These are phyloP conservation scores for Candida gorgasii DNA, from an alignment of 805 yeast species.

Conservation along the genomic window DNA sequence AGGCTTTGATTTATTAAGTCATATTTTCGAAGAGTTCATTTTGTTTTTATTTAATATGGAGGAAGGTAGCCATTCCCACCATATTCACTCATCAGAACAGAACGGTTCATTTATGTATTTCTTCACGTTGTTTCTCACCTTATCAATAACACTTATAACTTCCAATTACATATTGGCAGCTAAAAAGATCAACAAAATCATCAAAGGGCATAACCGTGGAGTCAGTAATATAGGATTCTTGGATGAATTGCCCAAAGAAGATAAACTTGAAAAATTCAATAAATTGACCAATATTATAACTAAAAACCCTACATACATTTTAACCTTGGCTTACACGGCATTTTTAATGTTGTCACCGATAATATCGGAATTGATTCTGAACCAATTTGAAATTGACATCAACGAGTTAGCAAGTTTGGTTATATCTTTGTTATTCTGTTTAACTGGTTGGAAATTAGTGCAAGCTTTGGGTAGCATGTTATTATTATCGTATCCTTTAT, in stretches of 20 bases:
- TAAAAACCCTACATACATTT: conserved; percentile 46
- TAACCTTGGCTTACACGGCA: conserved; percentile 44
- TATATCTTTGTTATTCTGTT: conserved; percentile 46
- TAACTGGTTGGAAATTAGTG: conserved; percentile 54
- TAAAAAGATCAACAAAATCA: conserved; percentile 36
- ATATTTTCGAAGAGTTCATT: conserved; percentile 76
- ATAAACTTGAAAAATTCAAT: conserved; percentile 12
- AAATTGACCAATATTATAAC: conserved; percentile 17
- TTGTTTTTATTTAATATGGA: conserved; percentile 35
- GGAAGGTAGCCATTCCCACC: conserved; percentile 37
- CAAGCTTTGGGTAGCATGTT: conserved; percentile 53
- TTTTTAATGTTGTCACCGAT: conserved; percentile 45
- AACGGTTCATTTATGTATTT: conserved; percentile 28
- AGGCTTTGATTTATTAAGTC: conserved; percentile 86
- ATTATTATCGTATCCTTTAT: conserved; percentile 53
- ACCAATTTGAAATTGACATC: conserved; percentile 33
- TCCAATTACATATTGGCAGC: conserved; percentile 35
- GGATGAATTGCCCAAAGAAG: conserved; percentile 10
- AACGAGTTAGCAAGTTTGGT: conserved; percentile 48
- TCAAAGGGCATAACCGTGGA: conserved; percentile 23
- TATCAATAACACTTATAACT: conserved; percentile 31
- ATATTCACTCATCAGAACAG: conserved; percentile 34
- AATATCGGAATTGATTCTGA: conserved; percentile 30
- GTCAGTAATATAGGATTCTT: conserved; percentile 15
- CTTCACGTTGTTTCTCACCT: conserved; percentile 22